These are phyloP conservation scores for Monosporascus cannonballus DNA, from an alignment of 2,329 filamentous ascomycete species.

Conservation along the genomic window DNA sequence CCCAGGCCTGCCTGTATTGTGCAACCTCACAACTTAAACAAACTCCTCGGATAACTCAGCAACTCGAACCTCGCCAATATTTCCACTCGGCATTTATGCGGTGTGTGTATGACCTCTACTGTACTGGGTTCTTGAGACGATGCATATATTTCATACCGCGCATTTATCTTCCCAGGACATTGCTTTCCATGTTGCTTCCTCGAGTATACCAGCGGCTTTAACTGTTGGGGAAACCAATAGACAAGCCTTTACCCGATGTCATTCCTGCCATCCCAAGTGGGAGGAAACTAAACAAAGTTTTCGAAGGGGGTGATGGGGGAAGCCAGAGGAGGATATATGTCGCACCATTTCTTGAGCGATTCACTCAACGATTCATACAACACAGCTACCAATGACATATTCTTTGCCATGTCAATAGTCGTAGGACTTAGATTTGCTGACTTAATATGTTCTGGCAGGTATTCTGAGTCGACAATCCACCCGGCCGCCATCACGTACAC, in stretches of 20 bases:
- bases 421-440: background rate
- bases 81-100: constrained; percentile 18
- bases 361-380: background rate
- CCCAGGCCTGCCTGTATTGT: no score
- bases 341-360: background rate
- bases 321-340: no score
- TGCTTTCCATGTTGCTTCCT: background rate
- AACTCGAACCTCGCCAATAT: no score
- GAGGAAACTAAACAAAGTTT: background rate
- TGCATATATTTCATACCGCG: background rate
- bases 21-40: background rate
- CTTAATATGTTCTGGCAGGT: background rate
- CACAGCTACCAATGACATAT: background rate
- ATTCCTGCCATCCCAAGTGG: background rate
- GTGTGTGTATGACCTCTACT: constrained; percentile 14
- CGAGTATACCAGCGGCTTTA: no score
- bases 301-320: no score
- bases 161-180: background rate
- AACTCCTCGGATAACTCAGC: no score
- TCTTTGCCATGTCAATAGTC: no score
- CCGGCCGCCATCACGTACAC: constrained; percentile 1
- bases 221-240: no score
- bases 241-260: no score
- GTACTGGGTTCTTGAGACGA: background rate
- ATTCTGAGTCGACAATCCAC: background rate